These are phyloP conservation scores for Hanseniaspora gamundiae DNA, from an alignment of 1,139 yeast species.

Conservation along the genomic window DNA sequence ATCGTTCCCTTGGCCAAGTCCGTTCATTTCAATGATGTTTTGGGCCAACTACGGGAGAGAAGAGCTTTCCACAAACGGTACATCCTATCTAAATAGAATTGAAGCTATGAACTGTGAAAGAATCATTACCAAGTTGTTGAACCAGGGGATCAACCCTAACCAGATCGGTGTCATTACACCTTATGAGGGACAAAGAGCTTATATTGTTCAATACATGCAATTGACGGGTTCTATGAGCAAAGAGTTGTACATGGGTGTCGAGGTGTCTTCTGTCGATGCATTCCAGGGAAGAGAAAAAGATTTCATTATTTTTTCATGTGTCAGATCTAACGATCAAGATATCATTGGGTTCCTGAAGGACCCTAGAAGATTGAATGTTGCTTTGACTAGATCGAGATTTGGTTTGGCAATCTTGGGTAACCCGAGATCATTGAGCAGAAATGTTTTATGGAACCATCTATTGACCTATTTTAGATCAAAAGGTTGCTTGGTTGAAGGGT, in stretches of 20 bases:
- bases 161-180: constrained; percentile 85
- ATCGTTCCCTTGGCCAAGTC: constrained; percentile 79
- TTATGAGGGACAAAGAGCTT: constrained; percentile 81
- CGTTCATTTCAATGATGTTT: constrained; percentile 81
- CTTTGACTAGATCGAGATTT: constrained; percentile 71
- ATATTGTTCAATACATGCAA: constrained; percentile 66
- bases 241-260: constrained; percentile 59
- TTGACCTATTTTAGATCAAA: constrained; percentile 69
- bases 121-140: constrained; percentile 58
- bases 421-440: constrained; percentile 63
- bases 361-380: constrained; percentile 85
- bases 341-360: constrained; percentile 52
- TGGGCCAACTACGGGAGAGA: constrained; percentile 89
- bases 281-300: constrained; percentile 96
- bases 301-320: constrained; percentile 79
- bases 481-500: constrained; percentile 90
- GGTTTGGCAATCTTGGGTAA: constrained; percentile 79
- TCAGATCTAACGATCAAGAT: constrained; percentile 76
- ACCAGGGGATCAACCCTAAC: constrained; percentile 49
- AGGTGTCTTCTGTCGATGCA: constrained; percentile 88
- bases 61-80: constrained; percentile 74
- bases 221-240: constrained; percentile 58
- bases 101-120: constrained; percentile 90
- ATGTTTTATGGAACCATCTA: constrained; percentile 69
- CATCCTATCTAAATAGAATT: constrained; percentile 74